Evolutionary conservation across 345 rosid genomes (phyloP).

Genomic region (Gossypium turneri): DNA sequence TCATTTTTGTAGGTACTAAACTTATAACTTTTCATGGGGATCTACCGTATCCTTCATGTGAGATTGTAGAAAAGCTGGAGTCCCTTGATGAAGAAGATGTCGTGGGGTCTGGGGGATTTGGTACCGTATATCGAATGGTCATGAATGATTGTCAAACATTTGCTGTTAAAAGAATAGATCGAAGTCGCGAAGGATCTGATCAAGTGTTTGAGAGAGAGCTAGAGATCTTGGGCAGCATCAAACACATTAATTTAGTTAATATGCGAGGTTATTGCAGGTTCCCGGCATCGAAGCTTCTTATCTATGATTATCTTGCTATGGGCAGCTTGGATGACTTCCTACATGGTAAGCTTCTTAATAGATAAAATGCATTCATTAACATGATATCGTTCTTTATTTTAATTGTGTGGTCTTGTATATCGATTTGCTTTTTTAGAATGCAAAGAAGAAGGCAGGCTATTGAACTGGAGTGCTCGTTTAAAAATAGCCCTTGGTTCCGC

Average conservation of each 20-base stretch:
- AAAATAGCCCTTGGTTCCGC: slow-evolving; percentile 83
- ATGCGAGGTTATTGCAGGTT: slow-evolving; percentile 93
- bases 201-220: slow-evolving; percentile 88
- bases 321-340: slow-evolving; percentile 89
- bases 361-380: not conserved
- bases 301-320: slow-evolving; percentile 81
- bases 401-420: not conserved
- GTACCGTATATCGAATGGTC: slow-evolving; percentile 92
- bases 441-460: slow-evolving; percentile 26
- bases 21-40: slow-evolving; percentile 96
- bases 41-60: slow-evolving; percentile 81
- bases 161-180: slow-evolving; percentile 91
- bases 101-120: slow-evolving; percentile 97
- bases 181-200: slow-evolving; percentile 85
- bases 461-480: slow-evolving; percentile 72
- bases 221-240: slow-evolving; percentile 94
- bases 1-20: slow-evolving; percentile 48
- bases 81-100: slow-evolving; percentile 88
- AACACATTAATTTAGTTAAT: slow-evolving; percentile 89
- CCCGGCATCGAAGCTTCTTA: slow-evolving; percentile 77
- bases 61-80: slow-evolving; percentile 89
- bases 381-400: not conserved
- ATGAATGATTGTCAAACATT: slow-evolving; percentile 96
- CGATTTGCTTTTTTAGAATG: slow-evolving; percentile 19
- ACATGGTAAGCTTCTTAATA: slow-evolving; percentile 50